Base-by-base conservation (phyloP, 2,329 filamentous ascomycete species). In the Colletotrichum trifolii region DNA sequence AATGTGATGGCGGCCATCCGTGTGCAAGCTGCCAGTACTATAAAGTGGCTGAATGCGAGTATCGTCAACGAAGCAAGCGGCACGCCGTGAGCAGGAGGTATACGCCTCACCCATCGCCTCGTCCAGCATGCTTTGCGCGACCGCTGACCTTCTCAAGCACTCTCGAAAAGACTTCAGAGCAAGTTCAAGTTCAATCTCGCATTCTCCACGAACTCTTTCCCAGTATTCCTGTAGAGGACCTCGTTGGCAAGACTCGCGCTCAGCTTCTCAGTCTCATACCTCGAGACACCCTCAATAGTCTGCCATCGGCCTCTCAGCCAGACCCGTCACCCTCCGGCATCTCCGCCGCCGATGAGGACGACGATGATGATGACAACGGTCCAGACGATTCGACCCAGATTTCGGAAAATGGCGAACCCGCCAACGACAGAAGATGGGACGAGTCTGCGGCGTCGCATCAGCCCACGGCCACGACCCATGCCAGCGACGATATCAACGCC, bases 1-100 rank as follows among this genome's bases (percentile, higher is more conserved):
- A 82, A 60, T 80, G 79, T 35, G 77, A 83, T 50, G 79, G 81
- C n/a, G 79, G 68, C 3, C 68, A 69, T 15, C 72, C 74, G 38
- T 76, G 74, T 58, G 62, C 69, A 2, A 74, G 85, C 35, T 81
- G 82, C 11, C 79, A 69, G 40, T 73, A 74, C 55, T 74, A 74
- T 53, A 67, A 70, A 15, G 68, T 68, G 2, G 59, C 70, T 1
- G 69, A 74, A 4, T 75, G 73, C 54, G 69, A 70, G 54, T 76
- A 74, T 39, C 71, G 71, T 42, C 73, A 74, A 52, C 71, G 73
- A 6, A 74, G 70, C 25, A 73, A 68, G 50, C 67, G 74, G 8
- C 73, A 75, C 40, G 72, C 73, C 33, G 71, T 73, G 11, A 75
- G 73, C 35, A 70, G 73, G 54, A 72, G 72, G 73, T 71, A 59